Evolutionary conservation across 164 flowering plant genomes (phyloP), one percentile per base, ranked within the genome.

Genomic region (Aristolochia contorta): DNA sequence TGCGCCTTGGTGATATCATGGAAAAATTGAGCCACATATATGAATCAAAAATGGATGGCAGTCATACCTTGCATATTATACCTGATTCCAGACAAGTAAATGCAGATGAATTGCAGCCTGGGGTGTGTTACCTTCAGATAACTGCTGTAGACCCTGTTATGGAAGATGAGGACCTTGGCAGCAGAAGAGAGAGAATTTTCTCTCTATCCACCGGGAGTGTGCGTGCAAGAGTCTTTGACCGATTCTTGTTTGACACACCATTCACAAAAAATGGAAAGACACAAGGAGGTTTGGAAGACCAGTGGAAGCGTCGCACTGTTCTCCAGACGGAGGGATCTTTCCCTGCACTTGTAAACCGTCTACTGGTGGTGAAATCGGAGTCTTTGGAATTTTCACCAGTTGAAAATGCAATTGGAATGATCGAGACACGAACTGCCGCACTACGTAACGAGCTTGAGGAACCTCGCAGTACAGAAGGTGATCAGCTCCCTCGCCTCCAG

Each of bases 391-490:
- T 93, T 65, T 93, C 99, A 1, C 99, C 99, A 0, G 99, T 93
- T 8, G 97, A 93, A 67, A 90, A 93, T 80, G 97, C 97, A 1
- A 93, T 93, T 61, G 99, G 99, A 56, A 93, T 93, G 99, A 93
- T 93, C 61, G 99, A 93, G 77, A 93, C 97, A 23, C 78, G 99
- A 46, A 93, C 99, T 25, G 93, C 95, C 70, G 97, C 99, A 12
- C 61, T 93, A 48, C 68, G 97, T 30, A 88, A 88, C 74, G 99
- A 91, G 69, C 99, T 93, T 62, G 99, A 93, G 69, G 99, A 90
- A 77, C 99, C 99, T 50, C 95, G 96, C 57, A 88, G 96, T 74
- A 85, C 97, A 50, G 99, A 93, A 65, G 99, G 96, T 8, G 99
- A 93, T 73, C 99, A 91, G 68, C 96, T 93, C 46, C 99, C 97